A percentile compares a stretch with the other conserved stretches of the same genome.
phyloP scores from a whole-genome alignment of 1,284 basidiomycete species.

The Heterobasidion irregulare region DNA sequence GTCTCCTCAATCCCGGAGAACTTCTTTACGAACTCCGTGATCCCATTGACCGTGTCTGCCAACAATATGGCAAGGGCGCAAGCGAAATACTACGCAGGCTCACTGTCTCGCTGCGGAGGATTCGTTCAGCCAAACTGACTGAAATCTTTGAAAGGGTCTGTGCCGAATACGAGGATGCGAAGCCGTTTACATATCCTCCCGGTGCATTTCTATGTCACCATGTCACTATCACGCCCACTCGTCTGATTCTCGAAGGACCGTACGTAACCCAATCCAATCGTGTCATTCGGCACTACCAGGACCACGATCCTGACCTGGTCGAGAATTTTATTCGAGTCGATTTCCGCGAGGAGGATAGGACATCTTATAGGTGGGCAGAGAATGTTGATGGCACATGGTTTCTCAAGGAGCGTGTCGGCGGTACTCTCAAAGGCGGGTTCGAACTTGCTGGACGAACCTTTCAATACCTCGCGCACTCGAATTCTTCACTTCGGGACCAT shows the following conservation, averaged over 20 bases:
- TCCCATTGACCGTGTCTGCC: conserved; percentile 28
- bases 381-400: conserved; percentile 38
- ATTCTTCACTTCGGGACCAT: conserved; percentile 57
- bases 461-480: conserved; percentile 67
- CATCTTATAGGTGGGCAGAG: conserved; percentile 40
- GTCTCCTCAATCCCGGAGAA: conserved; percentile 42
- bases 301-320: conserved; percentile 23
- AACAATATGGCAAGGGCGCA: conserved; percentile 19
- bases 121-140: conserved; percentile 12
- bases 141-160: neutral
- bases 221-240: conserved; percentile 61
- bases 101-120: conserved; percentile 28
- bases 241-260: conserved; percentile 65
- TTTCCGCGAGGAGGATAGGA: conserved; percentile 65
- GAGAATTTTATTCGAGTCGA: conserved; percentile 67
- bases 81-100: conserved; percentile 42
- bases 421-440: conserved; percentile 51
- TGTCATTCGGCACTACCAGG: conserved; percentile 47
- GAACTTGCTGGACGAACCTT: conserved; percentile 54
- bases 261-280: conserved; percentile 54
- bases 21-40: conserved; percentile 31
- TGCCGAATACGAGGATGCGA: neutral
- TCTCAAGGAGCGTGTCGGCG: conserved; percentile 51
- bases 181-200: conserved; percentile 9
- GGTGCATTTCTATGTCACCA: conserved; percentile 44